A percentile compares a stretch with the other conserved stretches of the same genome.
phyloP scores from a whole-genome alignment of 1,284 basidiomycete species.

The Naganishia albida region DNA sequence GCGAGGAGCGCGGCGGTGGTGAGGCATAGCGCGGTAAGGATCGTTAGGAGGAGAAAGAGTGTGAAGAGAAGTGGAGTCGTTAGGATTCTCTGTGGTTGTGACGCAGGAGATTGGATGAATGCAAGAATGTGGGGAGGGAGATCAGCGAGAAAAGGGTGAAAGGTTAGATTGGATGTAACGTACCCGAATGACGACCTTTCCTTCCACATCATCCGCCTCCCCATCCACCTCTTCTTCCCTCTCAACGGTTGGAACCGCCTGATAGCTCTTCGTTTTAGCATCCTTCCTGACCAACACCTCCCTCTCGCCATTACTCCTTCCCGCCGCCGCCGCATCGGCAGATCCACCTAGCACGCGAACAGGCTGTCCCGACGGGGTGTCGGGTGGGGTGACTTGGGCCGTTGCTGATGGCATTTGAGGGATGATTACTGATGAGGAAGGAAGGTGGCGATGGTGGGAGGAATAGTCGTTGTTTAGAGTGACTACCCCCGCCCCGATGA shows the following conservation, averaged over 20 bases:
- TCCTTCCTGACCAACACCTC: background rate
- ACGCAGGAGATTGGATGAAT: background rate
- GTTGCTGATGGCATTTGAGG: slow-evolving; percentile 12
- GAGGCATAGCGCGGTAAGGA: slow-evolving; percentile 39
- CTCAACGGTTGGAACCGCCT: background rate
- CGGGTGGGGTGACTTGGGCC: slow-evolving; percentile 9
- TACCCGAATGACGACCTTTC: slow-evolving; percentile 7
- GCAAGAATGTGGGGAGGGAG: background rate
- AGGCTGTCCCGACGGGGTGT: background rate
- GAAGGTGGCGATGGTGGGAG: background rate
- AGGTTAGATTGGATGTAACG: background rate
- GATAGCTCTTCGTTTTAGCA: background rate
- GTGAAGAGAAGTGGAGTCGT: slow-evolving; percentile 43
- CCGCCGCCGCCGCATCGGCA: background rate
- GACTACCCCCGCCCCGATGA: too few species aligned
- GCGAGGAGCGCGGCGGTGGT: slow-evolving; percentile 43
- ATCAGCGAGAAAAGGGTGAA: background rate
- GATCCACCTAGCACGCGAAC: slow-evolving; percentile 9
- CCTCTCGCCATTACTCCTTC: too few species aligned
- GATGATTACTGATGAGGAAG: background rate
- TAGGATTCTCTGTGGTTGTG: slow-evolving; percentile 40
- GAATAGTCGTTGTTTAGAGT: background rate
- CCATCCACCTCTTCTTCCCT: background rate
- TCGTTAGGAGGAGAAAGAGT: slow-evolving; percentile 42
- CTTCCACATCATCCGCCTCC: slow-evolving; percentile 11